Percentiles rank a stretch among this genome's conserved stretches.
These are phyloP conservation scores for Populus davidiana DNA, from an alignment of 345 rosid genomes.

Conservation along the genomic window DNA sequence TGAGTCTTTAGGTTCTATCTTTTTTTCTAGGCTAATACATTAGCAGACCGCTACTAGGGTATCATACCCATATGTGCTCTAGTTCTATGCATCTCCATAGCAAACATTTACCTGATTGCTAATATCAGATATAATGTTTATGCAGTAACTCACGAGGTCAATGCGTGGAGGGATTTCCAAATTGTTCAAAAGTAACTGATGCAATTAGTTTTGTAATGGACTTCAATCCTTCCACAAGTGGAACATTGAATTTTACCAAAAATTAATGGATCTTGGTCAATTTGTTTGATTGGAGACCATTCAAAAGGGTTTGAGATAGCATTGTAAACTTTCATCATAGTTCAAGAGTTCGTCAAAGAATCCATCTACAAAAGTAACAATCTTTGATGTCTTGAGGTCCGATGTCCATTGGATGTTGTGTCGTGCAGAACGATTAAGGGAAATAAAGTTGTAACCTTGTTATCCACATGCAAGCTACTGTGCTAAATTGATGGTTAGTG, in stretches of 20 bases:
- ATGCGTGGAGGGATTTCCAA: constrained; percentile 34
- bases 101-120: constrained; percentile 38
- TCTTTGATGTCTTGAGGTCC: neutral
- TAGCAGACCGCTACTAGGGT: constrained; percentile 17
- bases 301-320: constrained; percentile 23
- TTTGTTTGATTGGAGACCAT: constrained; percentile 22
- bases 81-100: constrained; percentile 31
- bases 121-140: constrained; percentile 38
- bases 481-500: neutral
- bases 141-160: constrained; percentile 42
- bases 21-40: neutral
- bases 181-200: constrained; percentile 37
- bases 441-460: neutral
- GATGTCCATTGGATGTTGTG: neutral
- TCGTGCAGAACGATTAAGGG: neutral
- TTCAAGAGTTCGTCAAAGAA: neutral
- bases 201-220: constrained; percentile 33
- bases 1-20: constrained; percentile 4
- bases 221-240: constrained; percentile 33
- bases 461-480: neutral
- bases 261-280: constrained; percentile 22
- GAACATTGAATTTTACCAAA: constrained; percentile 28
- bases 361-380: neutral
- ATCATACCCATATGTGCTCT: constrained; percentile 18
- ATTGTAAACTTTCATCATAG: constrained; percentile 17